These are phyloP conservation scores for Apocynum venetum DNA, from an alignment of 257 asterid genomes.

Conservation along the genomic window DNA sequence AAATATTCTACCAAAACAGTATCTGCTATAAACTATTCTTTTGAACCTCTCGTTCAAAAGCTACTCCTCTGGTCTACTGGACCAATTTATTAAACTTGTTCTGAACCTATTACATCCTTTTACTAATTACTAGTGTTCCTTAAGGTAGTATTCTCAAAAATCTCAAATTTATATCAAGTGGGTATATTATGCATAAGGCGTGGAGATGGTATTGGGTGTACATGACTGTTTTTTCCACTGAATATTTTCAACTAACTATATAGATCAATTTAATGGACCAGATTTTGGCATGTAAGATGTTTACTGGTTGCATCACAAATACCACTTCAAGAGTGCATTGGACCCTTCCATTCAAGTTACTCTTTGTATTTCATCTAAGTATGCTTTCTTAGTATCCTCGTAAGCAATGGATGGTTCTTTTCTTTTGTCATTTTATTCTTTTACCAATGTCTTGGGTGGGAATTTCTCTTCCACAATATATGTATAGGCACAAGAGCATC, in stretches of 20 bases:
- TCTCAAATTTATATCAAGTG: background rate
- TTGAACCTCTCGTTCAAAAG: background rate
- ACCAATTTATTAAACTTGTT: background rate
- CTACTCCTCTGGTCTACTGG: background rate
- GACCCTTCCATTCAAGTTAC: background rate
- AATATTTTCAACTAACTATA: background rate
- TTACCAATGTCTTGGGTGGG: background rate
- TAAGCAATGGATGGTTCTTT: background rate
- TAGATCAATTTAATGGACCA: background rate
- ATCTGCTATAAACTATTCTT: background rate
- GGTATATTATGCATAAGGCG: background rate
- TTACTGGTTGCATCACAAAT: background rate
- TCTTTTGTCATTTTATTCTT: background rate
- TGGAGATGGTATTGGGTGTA: background rate
- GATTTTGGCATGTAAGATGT: background rate
- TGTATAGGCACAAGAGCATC: background rate
- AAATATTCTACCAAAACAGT: background rate
- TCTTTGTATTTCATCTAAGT: background rate
- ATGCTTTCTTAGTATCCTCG: background rate
- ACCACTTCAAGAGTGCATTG: background rate
- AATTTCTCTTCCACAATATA: background rate
- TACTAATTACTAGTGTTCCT: background rate
- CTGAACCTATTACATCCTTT: background rate
- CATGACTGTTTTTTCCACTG: background rate
- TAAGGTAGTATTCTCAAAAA: background rate